A percentile compares a stretch with the other conserved stretches of the same genome.
These are phyloP conservation scores for Orbilia quercus DNA, from an alignment of 2,329 filamentous ascomycete species.

Conservation along the genomic window DNA sequence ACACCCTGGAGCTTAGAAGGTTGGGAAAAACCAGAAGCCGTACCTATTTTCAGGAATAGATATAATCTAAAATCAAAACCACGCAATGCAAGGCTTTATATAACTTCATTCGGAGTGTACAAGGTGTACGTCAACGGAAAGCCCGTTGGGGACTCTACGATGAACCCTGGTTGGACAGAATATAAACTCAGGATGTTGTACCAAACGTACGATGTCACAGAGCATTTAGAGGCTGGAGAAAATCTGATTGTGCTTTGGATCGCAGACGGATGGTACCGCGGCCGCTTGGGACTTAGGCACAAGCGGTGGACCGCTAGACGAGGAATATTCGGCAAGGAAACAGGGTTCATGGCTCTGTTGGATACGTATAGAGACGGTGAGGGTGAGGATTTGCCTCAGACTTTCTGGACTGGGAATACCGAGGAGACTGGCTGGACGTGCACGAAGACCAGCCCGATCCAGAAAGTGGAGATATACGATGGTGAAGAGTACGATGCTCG, in stretches of 20 bases:
- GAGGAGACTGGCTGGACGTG: constrained; percentile 39
- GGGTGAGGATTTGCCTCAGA: not conserved
- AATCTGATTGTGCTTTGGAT: constrained; percentile 33
- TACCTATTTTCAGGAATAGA: constrained; percentile 33
- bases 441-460: constrained; percentile 28
- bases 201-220: constrained; percentile 53
- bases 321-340: constrained; percentile 50
- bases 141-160: constrained; percentile 38
- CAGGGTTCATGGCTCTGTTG: constrained; percentile 42
- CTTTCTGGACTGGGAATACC: constrained; percentile 32
- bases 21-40: constrained; percentile 37
- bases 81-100: constrained; percentile 28
- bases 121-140: constrained; percentile 40
- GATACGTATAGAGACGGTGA: constrained; percentile 14
- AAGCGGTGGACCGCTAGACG: constrained; percentile 42
- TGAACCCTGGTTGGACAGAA: constrained; percentile 50
- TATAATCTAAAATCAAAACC: constrained; percentile 30
- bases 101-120: constrained; percentile 45
- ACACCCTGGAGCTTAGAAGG: constrained; percentile 36
- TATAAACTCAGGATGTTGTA: constrained; percentile 37
- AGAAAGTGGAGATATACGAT: constrained; percentile 42
- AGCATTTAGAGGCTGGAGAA: constrained; percentile 28
- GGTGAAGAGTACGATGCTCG: constrained; percentile 44
- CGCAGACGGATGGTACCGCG: constrained; percentile 51
- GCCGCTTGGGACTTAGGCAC: constrained; percentile 32